phyloP scores from a whole-genome alignment of 345 rosid genomes.

The Ricinus communis region DNA sequence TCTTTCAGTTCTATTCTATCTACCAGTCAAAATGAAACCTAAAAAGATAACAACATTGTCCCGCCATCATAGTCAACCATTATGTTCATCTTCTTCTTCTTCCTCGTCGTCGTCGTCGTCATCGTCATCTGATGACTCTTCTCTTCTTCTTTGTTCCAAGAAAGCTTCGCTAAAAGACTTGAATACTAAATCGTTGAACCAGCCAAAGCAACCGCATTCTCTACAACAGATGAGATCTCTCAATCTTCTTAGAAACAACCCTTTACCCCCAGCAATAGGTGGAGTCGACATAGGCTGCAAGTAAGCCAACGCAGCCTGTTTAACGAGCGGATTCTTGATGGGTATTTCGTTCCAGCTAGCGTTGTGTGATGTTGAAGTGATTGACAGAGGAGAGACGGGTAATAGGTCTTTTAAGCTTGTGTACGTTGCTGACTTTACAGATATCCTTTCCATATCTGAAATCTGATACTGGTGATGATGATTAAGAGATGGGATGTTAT shows the following conservation, averaged over 20 bases:
- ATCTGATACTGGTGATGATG: conserved; percentile 10
- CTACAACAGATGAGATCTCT: conserved; percentile 22
- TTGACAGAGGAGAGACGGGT: conserved; percentile 29
- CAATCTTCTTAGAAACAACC: conserved; percentile 31
- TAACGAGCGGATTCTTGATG: conserved; percentile 56
- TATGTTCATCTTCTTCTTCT: conserved; percentile 25
- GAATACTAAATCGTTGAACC: conserved; percentile 35
- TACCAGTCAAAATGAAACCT: background rate
- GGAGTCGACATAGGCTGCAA: conserved; percentile 57
- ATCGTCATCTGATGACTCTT: background rate
- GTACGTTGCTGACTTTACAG: conserved; percentile 36
- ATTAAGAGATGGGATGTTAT: too few species aligned
- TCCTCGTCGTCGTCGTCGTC: conserved; percentile 17
- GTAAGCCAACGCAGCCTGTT: conserved; percentile 64
- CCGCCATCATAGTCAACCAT: background rate
- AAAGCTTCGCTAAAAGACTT: conserved; percentile 15
- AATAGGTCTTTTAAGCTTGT: conserved; percentile 56
- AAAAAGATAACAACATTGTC: background rate
- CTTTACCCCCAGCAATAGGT: conserved; percentile 32
- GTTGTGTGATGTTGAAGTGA: conserved; percentile 31
- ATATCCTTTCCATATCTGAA: conserved; percentile 44
- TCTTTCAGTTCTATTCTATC: background rate
- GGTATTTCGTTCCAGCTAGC: conserved; percentile 59
- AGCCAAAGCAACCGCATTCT: conserved; percentile 40
- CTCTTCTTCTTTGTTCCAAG: background rate